Percentiles rank a stretch among this genome's conserved stretches.
Evolutionary conservation across 208 protist genomes (phyloP).

Genomic region (Naegleria fowleri): DNA sequence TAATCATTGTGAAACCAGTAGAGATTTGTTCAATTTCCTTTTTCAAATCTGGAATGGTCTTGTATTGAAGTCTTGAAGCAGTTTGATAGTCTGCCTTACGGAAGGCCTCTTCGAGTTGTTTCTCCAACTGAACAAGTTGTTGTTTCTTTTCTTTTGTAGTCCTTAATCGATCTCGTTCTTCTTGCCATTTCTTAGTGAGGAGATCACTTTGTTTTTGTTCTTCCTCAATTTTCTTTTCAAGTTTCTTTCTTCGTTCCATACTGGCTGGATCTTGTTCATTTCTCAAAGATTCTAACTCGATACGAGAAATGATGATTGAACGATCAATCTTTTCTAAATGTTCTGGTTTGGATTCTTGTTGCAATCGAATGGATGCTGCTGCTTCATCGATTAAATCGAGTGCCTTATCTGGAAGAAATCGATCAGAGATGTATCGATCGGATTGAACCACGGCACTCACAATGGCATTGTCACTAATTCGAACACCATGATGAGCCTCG

Average conservation of each 20-base stretch:
- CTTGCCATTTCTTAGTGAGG: neutral
- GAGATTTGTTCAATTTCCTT: neutral
- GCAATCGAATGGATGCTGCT: conserved; percentile 74
- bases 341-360: conserved; percentile 92
- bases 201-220: neutral
- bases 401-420: conserved; percentile 96
- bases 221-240: conserved; percentile 13
- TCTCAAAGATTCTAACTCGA: conserved; percentile 49
- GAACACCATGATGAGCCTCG: conserved; percentile 68
- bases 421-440: conserved; percentile 89
- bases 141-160: neutral
- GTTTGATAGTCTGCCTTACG: neutral
- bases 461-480: conserved; percentile 60
- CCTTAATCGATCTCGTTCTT: neutral
- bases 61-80: conserved; percentile 1
- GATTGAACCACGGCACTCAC: conserved; percentile 33
- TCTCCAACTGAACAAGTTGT: neutral
- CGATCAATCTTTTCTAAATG: conserved; percentile 84
- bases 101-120: neutral
- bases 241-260: neutral
- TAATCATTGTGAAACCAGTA: conserved; percentile 51
- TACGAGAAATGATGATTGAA: conserved; percentile 54
- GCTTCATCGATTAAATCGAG: conserved; percentile 98
- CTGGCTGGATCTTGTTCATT: conserved; percentile 38
- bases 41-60: neutral